A percentile compares a stretch with the other conserved stretches of the same genome.
Evolutionary conservation across 2,329 filamentous ascomycete genomes (phyloP).

Genomic region (Monosporascus sp.): DNA sequence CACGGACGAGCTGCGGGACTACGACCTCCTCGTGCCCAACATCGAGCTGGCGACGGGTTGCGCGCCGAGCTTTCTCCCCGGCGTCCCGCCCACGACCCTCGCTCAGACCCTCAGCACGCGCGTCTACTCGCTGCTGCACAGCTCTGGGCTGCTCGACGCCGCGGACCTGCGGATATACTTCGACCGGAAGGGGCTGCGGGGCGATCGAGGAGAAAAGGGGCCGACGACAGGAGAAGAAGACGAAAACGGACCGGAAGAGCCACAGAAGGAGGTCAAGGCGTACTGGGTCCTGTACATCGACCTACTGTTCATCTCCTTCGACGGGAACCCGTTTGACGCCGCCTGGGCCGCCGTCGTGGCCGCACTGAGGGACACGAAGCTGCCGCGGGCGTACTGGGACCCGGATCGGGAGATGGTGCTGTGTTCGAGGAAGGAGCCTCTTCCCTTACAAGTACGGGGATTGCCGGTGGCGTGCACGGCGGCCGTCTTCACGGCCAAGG

Average conservation of each 20-base stretch:
- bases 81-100: constrained; percentile 70
- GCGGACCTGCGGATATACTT: constrained; percentile 66
- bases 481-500: constrained; percentile 66
- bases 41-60: constrained; percentile 89
- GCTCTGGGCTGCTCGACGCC: constrained; percentile 58
- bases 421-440: constrained; percentile 58
- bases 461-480: constrained; percentile 74
- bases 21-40: constrained; percentile 83
- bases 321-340: constrained; percentile 87
- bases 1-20: constrained; percentile 47
- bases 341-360: constrained; percentile 82
- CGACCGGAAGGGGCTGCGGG: constrained; percentile 30
- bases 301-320: constrained; percentile 87
- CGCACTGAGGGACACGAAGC: constrained; percentile 68
- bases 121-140: constrained; percentile 70
- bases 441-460: constrained; percentile 53
- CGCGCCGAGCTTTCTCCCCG: constrained; percentile 78
- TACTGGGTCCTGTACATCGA: constrained; percentile 97
- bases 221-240: constrained; percentile 19
- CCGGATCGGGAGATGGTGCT: constrained; percentile 71
- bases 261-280: constrained; percentile 54
- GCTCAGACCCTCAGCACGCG: constrained; percentile 83
- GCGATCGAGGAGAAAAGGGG: constrained; percentile 27
- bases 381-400: constrained; percentile 81
- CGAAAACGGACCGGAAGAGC: constrained; percentile 7